Base-by-base conservation (phyloP, 1,139 yeast genomes). In the Arxiozyma slooffiae region DNA sequence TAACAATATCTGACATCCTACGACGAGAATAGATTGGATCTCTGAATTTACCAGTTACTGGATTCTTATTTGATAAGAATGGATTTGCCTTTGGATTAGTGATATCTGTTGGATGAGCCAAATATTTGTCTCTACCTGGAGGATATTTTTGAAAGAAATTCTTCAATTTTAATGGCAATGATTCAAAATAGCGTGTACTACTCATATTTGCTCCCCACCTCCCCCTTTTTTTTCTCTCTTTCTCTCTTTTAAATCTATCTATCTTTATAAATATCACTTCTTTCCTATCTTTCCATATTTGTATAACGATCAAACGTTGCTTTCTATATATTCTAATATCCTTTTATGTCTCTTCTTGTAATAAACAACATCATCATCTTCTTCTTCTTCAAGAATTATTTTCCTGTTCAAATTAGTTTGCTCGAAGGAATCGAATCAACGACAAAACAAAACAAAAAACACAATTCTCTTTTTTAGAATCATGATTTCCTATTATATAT, bases 1-100 rank as follows among this genome's bases (percentile, higher is more conserved):
- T 90, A 74, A 77, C 89, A 50, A 92, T 71, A 59, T 84, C 96
- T 22, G 94, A 81, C 62, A 89, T 92, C 62, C 94, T 79, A 69
- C 97, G 81, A 61, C 82, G 72, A 14, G 96, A 86, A 68, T 80
- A 86, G 56, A 81, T 76, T 23, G 97, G 86, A 49, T 81, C 81
- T 60, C 87, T 94, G 73, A 85, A 80, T 59, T 72, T 76, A 20
- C 86, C 81, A 20, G 95, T 86, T 30, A 83, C 79, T 17, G 95
- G 89, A 67, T 90, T 89, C 63, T 79, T 84, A 66, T 88, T 89
- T 26, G 95, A 84, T 52, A 88, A 69, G 67, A 92, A 92, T 49
- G 98, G 98, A 67, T 92, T 92, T 60, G 87, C 85, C 52, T 78
- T 76, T 22, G 80, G 77, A 47, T 88, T 90, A 48, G 72, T 72